A percentile compares a stretch with the other conserved stretches of the same genome.
Conservation (phyloP, 2,329 filamentous ascomycete species). For the Scytalidium lignicola region DNA sequence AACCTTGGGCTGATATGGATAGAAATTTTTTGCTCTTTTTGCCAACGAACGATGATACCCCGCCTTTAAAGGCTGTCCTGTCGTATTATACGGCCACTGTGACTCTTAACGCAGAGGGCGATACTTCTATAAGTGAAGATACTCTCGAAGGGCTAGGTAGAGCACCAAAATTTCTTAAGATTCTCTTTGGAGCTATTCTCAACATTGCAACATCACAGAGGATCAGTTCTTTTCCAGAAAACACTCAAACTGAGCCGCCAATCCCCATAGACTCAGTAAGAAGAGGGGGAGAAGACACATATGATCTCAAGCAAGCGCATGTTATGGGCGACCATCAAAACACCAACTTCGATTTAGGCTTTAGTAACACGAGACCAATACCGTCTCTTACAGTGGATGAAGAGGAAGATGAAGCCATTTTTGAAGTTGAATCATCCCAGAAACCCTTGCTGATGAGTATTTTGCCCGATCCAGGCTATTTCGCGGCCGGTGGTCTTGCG, state of each 20-base stretch:
- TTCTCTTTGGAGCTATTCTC: constrained; percentile 72
- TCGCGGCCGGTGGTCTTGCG: constrained; percentile 89
- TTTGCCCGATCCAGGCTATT: constrained; percentile 91
- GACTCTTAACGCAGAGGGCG: constrained; percentile 87
- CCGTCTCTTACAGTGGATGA: constrained; percentile 6
- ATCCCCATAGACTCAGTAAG: neutral
- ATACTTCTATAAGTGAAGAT: constrained; percentile 87
- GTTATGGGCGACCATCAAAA: neutral
- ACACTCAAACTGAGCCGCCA: constrained; percentile 12
- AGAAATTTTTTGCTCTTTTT: constrained; percentile 95
- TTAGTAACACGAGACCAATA: neutral
- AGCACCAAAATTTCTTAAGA: constrained; percentile 60
- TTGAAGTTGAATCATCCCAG: constrained; percentile 8
- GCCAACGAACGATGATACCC: constrained; percentile 55
- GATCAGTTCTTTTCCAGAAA: constrained; percentile 12
- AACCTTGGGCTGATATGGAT: constrained; percentile 4
- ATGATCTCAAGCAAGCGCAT: neutral
- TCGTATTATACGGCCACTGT: constrained; percentile 89
- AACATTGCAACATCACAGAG: constrained; percentile 49
- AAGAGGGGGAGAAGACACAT: neutral
- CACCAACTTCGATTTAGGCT: neutral
- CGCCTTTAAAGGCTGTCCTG: constrained; percentile 74
- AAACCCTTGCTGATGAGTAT: constrained; percentile 26
- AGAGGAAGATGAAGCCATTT: constrained; percentile 5
- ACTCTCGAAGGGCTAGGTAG: constrained; percentile 92